These are phyloP conservation scores for Backusella psychrophila DNA, from an alignment of 192 early-diverging fungal genomes.

Conservation along the genomic window DNA sequence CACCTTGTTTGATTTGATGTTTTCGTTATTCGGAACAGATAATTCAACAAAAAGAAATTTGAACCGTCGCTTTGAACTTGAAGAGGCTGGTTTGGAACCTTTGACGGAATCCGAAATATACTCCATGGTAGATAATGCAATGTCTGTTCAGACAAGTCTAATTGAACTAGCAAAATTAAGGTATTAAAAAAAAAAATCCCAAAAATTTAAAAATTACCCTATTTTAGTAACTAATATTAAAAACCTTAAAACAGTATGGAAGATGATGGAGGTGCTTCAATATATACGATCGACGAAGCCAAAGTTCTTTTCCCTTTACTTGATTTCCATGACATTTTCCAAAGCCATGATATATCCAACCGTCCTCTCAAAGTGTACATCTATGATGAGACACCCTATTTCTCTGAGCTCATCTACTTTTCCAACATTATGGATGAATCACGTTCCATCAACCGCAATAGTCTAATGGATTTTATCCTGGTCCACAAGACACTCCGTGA, in stretches of 20 bases:
- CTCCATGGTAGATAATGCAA: slow-evolving; percentile 43
- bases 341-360: neutral
- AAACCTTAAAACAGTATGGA: neutral
- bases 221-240: neutral
- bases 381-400: neutral
- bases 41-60: neutral
- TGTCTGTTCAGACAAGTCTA: slow-evolving; percentile 47
- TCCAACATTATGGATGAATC: neutral
- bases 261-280: neutral
- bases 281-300: slow-evolving; percentile 2
- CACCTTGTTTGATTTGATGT: neutral
- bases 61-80: neutral
- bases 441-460: neutral
- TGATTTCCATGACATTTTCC: neutral
- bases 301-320: neutral
- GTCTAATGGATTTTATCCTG: neutral
- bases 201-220: neutral
- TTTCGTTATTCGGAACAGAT: neutral
- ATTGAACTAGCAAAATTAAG: neutral
- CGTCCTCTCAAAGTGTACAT: neutral
- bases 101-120: slow-evolving; percentile 6
- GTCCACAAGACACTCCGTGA: neutral
- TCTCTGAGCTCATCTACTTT: neutral
- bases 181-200: neutral
- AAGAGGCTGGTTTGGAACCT: neutral